Base-by-base conservation (phyloP, 441 rosid species). In the Erysimum pusillum region DNA sequence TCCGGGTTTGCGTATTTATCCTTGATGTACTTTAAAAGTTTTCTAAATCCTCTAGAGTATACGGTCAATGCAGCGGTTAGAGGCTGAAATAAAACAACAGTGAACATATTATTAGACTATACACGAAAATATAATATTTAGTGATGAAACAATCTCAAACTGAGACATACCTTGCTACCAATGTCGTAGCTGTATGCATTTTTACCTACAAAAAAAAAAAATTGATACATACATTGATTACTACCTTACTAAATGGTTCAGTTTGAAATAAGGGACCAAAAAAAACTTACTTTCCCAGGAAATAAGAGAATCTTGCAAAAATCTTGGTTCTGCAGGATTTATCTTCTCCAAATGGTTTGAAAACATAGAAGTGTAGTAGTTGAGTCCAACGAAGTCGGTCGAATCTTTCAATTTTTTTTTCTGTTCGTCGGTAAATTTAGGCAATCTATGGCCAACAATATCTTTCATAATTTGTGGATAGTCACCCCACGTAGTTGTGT, bases 331-430 rank as follows among this genome's bases (percentile, higher is more conserved):
- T 12, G 41, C 0, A 20, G 9, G 11, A 53, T 52, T 65, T 3
- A 34, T 44, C 5, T 48, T 53, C 12, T 65, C 59, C 3, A 22
- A 22, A n/a, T 76, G 38, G 11, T 76, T 73, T 2, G 78, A 77
- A 51, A 84, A 87, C 6, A 5, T 12, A 1, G 87, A 36, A 0
- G 78, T 78, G n/a, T 82, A 86, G 49, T 84, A 84, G 71, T 86
- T 82, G 3, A 82, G 15, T 0, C 86, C 84, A 0, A 84, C 51
- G 10, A 81, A 85, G 78, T 85, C 28, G 28, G 28, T 25, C 28
- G 28, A 25, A 25, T 25, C 28, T 25, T 25, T 25, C 28, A 25
- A 25, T 25, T 25, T 25, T 25, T 25, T 25, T 25, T 25, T 25
- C 28, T 25, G 28, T 25, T 25, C 3, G 28, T 25, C 28, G 28